Evolutionary conservation across 805 yeast genomes (phyloP), one percentile per base, ranked within the genome.

Genomic region (Dipodascopsis uninucleata): DNA sequence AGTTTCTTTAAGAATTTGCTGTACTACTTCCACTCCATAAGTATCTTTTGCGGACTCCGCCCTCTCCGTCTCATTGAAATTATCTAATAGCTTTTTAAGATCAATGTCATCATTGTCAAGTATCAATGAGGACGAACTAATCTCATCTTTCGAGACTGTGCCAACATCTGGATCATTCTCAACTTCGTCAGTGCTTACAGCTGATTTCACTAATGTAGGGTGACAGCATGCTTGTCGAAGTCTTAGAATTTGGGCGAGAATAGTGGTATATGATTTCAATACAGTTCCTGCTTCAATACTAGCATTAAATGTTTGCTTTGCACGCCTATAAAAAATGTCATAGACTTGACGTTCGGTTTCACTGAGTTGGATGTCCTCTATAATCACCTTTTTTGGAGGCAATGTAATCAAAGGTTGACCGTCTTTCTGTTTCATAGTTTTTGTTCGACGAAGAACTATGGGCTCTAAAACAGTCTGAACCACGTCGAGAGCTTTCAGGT

Each of bases 221-320:
- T 90, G 96, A 59, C 96, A 87, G 61, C 97, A 90, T 0, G 83
- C 76, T 61, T 90, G 97, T 47, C 97, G 72, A 29, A 90, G 70
- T 44, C 97, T 71, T 52, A 90, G 64, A 41, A 90, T 82, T 60
- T 85, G 93, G 1, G 93, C 82, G 54, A 90, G 68, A 55, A 90
- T 85, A 23, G 84, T 79, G 1, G 93, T 78, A 61, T 85, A 90
- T 43, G 76, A 77, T 51, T 77, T 79, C 54, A 85, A 61, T n/a
- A 84, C 65, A 47, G 80, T 76, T 3, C 96, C 96, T 9, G 47
- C 43, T 4, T 45, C 51, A 12, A 49, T 34, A 33, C 56, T 56
- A 14, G 55, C 49, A 16, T 58, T 56, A 9, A 69, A 63, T 1
- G 67, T 60, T 9, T 66, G 66, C 49, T 78, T 78, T 1, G 95